Percentiles rank a stretch among this genome's conserved stretches.
Conservation (phyloP, 2,329 filamentous ascomycete species). For the Calonectria henricotiae region DNA sequence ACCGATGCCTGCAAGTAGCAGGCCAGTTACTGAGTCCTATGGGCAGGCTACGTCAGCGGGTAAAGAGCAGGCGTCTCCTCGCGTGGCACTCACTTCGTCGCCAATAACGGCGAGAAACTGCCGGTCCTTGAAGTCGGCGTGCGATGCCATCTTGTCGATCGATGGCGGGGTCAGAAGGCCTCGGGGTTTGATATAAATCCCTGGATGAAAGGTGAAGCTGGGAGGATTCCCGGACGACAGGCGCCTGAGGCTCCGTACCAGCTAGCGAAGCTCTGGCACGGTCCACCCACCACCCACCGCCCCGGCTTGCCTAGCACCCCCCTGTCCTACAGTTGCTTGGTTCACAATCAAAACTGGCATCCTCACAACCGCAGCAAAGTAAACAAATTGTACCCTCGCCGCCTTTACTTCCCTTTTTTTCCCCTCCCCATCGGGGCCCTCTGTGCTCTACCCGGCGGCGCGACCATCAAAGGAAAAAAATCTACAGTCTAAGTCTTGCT, state of each 20-base stretch:
- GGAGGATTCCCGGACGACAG: conserved; percentile 41
- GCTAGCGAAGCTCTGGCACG: conserved; percentile 50
- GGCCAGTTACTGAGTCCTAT: conserved; percentile 95
- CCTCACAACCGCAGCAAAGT: conserved; percentile 49
- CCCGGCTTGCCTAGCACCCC: conserved; percentile 40
- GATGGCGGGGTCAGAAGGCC: conserved; percentile 22
- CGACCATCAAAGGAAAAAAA: conserved; percentile 30
- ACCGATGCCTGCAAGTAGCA: conserved; percentile 95
- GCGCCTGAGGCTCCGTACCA: conserved; percentile 49
- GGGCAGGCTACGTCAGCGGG: conserved; percentile 51
- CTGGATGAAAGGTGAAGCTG: conserved; percentile 40
- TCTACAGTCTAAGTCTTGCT: not conserved
- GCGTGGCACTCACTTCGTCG: conserved; percentile 80
- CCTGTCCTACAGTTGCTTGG: conserved; percentile 42
- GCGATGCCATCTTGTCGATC: conserved; percentile 63
- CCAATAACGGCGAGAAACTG: conserved; percentile 98
- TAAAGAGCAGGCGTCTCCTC: conserved; percentile 7
- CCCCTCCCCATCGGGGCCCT: conserved; percentile 13
- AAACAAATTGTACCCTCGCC: conserved; percentile 48
- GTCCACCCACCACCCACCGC: conserved; percentile 48
- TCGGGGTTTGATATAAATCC: conserved; percentile 36
- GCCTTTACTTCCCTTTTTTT: conserved; percentile 19
- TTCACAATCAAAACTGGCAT: conserved; percentile 44
- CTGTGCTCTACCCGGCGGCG: conserved; percentile 18
- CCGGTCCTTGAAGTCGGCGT: conserved; percentile 82